Base-by-base conservation (phyloP, 2,329 filamentous ascomycete species). In the Colletotrichum incanum region DNA sequence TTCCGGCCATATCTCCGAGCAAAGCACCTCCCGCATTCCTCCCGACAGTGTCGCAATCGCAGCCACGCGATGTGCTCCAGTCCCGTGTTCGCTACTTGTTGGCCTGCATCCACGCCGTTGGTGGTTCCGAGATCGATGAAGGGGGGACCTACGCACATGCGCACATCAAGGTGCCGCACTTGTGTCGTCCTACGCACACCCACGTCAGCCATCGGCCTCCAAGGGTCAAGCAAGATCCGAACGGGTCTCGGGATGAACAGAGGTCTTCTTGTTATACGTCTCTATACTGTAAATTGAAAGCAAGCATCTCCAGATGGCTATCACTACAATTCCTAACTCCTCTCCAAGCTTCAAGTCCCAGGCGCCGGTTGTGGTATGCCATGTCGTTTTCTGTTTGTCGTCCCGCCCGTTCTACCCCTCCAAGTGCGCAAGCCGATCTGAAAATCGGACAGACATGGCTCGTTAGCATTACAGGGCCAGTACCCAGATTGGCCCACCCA, bases 381-480 rank as follows among this genome's bases (percentile, higher is more conserved):
- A 54, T 59, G 64, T 56, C 45, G 56, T 68, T 68, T 43, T 62
- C 55, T 45, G 47, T 31, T 43, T 26, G 23, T 45, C 49, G 16
- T 64, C 47, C 49, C 61, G 34, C 61, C 49, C 49, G 52, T 54
- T n/a, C 37, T 16, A 34, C 47, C 41, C 47, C 67, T 61, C 58
- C 65, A 31, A 59, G 54, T 39, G 69, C 65, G 52, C 52, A 68
- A 37, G 37, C 59, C 69, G 69, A 69, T 72, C 69, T 72, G 31
- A 69, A 60, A 72, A 69, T 63, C 69, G 65, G 65, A 47, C 58
- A 69, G 43, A 69, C 59, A 64, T 72, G 69, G 65, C 59, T 69
- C 65, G 69, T 72, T 69, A 55, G 60, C 65, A 64, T 64, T 72
- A 72, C 65, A 69, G 69, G 69, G 69, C 69, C 65, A 61, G 65